phyloP scores from a whole-genome alignment of 176 grass and related monocot species.

The Cenchrus purpureus region DNA sequence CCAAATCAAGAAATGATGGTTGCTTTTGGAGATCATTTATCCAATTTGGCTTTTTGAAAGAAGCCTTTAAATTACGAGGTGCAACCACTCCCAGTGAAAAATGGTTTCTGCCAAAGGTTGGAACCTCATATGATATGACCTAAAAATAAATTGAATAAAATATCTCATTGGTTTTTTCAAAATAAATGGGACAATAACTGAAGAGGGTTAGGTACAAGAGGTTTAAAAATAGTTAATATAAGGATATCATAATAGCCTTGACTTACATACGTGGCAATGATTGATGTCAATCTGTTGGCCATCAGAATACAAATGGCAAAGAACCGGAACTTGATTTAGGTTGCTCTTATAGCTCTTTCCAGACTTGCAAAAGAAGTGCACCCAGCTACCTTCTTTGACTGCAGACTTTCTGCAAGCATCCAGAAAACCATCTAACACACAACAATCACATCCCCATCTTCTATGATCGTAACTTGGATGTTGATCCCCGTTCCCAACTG shows the following conservation, averaged over 20 bases:
- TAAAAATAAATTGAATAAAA: constrained; percentile 53
- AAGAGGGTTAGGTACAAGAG: constrained; percentile 10
- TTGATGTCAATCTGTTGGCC: constrained; percentile 48
- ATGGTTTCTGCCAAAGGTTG: constrained; percentile 74
- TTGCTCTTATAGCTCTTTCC: constrained; percentile 44
- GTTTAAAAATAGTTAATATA: constrained; percentile 8
- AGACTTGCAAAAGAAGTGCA: constrained; percentile 50
- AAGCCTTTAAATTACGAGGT: constrained; percentile 37
- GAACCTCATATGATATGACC: constrained; percentile 84
- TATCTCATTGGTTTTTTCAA: constrained; percentile 38
- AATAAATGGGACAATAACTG: constrained; percentile 17
- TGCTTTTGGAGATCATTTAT: constrained; percentile 69
- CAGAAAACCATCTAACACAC: constrained; percentile 52
- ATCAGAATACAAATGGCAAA: constrained; percentile 63
- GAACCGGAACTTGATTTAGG: constrained; percentile 51
- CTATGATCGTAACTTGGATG: constrained; percentile 8
- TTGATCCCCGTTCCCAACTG: constrained; percentile 35
- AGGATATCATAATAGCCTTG: constrained; percentile 32
- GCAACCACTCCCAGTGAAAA: constrained; percentile 60
- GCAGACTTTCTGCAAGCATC: constrained; percentile 59
- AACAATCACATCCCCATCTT: constrained; percentile 49
- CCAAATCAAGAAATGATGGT: constrained; percentile 68
- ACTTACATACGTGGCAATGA: constrained; percentile 99
- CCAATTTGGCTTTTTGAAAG: constrained; percentile 71
- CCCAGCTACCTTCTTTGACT: constrained; percentile 66